Evolutionary conservation across 257 asterid species (phyloP).

Genomic region (Fraxinus americana): DNA sequence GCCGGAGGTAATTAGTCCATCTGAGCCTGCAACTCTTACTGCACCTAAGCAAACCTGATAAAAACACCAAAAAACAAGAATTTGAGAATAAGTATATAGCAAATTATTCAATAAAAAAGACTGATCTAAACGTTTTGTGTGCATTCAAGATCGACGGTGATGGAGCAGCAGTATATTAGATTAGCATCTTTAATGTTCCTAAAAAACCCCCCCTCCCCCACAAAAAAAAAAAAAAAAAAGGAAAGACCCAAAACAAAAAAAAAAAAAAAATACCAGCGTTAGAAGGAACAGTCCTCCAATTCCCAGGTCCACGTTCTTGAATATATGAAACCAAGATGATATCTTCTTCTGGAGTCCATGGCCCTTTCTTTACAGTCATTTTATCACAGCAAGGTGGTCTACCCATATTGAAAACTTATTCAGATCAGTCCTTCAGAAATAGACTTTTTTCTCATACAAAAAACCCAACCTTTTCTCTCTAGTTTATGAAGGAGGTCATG

Average conservation of each 20-base stretch:
- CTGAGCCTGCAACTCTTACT: constrained; percentile 94
- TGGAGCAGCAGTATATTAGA: constrained; percentile 33
- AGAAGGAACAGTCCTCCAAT: constrained; percentile 79
- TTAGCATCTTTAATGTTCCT: constrained; percentile 37
- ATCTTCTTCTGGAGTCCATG: constrained; percentile 95
- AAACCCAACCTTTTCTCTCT: background rate
- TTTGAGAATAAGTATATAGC: background rate
- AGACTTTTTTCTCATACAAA: background rate
- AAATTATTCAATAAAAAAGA: background rate
- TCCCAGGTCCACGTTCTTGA: constrained; percentile 84
- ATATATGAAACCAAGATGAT: constrained; percentile 77
- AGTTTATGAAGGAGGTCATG: background rate
- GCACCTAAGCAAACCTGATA: constrained; percentile 80
- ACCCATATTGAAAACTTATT: constrained; percentile 46
- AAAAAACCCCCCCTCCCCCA: constrained; percentile 20
- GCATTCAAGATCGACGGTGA: constrained; percentile 28
- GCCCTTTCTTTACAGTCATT: constrained; percentile 75
- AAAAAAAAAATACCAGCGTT: constrained; percentile 53
- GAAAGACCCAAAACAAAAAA: background rate
- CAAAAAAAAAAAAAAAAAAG: background rate
- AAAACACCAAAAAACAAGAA: background rate
- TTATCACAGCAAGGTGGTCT: constrained; percentile 87
- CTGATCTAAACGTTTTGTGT: background rate
- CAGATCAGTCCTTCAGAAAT: background rate
- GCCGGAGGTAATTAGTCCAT: constrained; percentile 95